These are phyloP conservation scores for Didymellaceae sp. DNA, from an alignment of 2,329 filamentous ascomycete species.

Conservation along the genomic window DNA sequence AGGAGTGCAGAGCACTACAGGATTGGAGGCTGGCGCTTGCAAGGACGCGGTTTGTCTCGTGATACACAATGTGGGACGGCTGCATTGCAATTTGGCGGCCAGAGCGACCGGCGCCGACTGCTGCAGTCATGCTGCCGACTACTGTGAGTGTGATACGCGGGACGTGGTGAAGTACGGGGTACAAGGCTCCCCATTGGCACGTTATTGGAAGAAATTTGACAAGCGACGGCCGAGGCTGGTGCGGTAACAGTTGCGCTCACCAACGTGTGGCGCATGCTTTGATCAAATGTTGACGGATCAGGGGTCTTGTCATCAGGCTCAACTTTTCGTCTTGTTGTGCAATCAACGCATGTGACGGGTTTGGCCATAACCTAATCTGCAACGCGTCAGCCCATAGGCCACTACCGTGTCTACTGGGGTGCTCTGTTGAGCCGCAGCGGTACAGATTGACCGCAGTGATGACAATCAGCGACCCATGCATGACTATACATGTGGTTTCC, in stretches of 20 bases:
- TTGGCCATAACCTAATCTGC: not conserved
- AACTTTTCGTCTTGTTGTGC: not conserved
- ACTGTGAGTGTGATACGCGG: constrained; percentile 32
- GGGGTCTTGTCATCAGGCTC: not conserved
- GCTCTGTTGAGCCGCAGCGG: constrained; percentile 32
- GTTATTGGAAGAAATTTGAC: not conserved
- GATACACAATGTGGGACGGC: constrained; percentile 35
- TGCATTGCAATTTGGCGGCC: constrained; percentile 28
- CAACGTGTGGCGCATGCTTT: constrained; percentile 1
- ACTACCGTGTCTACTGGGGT: constrained; percentile 20
- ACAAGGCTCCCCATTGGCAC: constrained; percentile 3
- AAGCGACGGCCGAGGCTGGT: not conserved
- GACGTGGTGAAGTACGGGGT: constrained; percentile 30
- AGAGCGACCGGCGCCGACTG: constrained; percentile 33
- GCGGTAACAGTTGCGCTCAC: not conserved
- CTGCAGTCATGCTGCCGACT: constrained; percentile 33
- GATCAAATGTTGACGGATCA: constrained; percentile 19
- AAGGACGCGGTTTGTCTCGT: constrained; percentile 30
- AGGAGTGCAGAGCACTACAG: constrained; percentile 14
- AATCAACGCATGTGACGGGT: not conserved
- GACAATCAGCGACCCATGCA: constrained; percentile 34
- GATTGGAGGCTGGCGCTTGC: constrained; percentile 32
- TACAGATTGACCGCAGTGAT: constrained; percentile 19
- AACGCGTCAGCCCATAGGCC: constrained; percentile 32
- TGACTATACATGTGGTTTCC: constrained; percentile 26